Evolutionary conservation across 441 rosid genomes (phyloP), one percentile per base, ranked within the genome.

Genomic region (Adansonia gregorii): DNA sequence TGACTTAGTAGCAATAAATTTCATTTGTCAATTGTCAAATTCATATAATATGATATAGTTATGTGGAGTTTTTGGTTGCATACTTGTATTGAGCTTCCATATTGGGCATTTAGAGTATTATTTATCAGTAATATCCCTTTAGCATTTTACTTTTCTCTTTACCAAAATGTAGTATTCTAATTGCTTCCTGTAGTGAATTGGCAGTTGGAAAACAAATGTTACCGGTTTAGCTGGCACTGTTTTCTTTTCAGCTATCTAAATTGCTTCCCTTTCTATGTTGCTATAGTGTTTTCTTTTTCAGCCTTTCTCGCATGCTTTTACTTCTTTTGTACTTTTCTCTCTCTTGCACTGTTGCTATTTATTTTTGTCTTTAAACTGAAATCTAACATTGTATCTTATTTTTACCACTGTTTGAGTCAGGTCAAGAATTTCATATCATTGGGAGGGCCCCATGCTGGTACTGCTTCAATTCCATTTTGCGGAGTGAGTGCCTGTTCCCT

Each of bases 371-470:
- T 74, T 3, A 9, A 61, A 48, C 56, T 4, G 56, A 74, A 74
- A 48, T 46, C 6, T n/a, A 24, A 54, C 64, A 35, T 51, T 52
- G 8, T 39, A 0, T 17, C 5, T 60, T 20, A 15, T 20, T 10
- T 31, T 76, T 10, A 14, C 54, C 19, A 46, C 52, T 55, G 43
- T 27, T 11, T 79, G 84, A 73, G 56, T 78, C 87, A 94, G 98
- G 97, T 94, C 74, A 92, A 88, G 87, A 94, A 83, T 72, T 89
- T 87, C 69, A 82, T 94, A 80, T 91, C 97, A 2, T 70, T 94
- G 54, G 97, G 83, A 4, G 98, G 97, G 74, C 86, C 87, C 43
- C 97, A 94, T 83, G 97, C 97, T 60, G 97, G 95, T 59, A 88
- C 83, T 68, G 97, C 98, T 31, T 89, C 98, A 0, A 82, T 91